Evolutionary conservation across 2,329 filamentous ascomycete genomes (phyloP), one percentile per base, ranked within the genome.

Genomic region (Davidsoniella neocaledoniae): DNA sequence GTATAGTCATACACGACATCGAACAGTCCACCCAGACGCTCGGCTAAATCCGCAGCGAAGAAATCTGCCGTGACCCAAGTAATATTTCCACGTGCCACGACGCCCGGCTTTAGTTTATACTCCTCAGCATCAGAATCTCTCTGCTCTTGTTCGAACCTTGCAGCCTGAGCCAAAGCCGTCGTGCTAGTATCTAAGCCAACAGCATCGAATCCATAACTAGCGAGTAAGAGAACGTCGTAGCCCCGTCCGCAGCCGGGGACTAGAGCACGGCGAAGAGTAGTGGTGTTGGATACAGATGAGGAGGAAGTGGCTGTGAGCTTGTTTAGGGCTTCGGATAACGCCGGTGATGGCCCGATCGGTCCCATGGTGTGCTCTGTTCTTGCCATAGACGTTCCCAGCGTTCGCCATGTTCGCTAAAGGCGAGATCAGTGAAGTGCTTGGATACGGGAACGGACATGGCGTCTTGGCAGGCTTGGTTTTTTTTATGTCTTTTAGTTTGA

Each of bases 191-290:
- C 86, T 1, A 94, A 64, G 0, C 85, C 87, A 58, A 76, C 79
- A 1, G 79, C 77, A 63, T 93, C 81, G 61, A 84, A 91, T 1
- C 86, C 86, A 58, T 81, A 76, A 8, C 76, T 76, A 46, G 79
- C 75, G 42, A 94, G 71, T 37, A 94, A 68, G 8, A 86, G 69
- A 1, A 86, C 83, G 64, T 94, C 87, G 59, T 91, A 82, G 4
- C 86, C 87, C 43, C 76, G 74, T 0, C 86, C 87, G 63, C 86
- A 94, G 4, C 86, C 86, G 0, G 86, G 83, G 0, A 94, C 81
- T 7, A 93, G 68, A 1, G 81, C 86, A 51, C 40, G 40, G 85
- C 83, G 0, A 93, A 81, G 8, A 93, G 67, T 1, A 81, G 86
- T 51, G 21, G 4, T 73, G 74, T 48, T 64, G 56, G 16, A 37